phyloP scores from a whole-genome alignment of 805 yeast species.

The Pichia sporocuriosa region DNA sequence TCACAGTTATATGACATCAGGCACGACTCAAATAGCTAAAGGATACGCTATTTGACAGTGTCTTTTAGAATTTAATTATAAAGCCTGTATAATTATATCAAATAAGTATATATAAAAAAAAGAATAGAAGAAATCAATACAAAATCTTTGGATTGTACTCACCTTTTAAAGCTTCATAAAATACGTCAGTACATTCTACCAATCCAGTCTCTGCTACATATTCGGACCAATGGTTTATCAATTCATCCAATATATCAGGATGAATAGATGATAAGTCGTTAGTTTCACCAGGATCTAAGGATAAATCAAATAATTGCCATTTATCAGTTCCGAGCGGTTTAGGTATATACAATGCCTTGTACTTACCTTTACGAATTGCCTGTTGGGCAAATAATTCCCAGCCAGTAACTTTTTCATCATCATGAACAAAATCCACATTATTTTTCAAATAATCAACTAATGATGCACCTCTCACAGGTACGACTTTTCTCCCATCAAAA shows the following conservation, averaged over 20 bases:
- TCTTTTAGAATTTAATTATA: too few species aligned
- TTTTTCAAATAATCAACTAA: constrained; percentile 36
- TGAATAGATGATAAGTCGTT: constrained; percentile 34
- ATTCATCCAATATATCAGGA: constrained; percentile 34
- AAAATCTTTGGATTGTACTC: constrained; percentile 7
- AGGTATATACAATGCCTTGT: constrained; percentile 43
- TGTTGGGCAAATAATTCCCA: constrained; percentile 56
- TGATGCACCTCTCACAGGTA: constrained; percentile 39
- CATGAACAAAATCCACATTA: constrained; percentile 29
- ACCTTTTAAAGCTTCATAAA: constrained; percentile 8
- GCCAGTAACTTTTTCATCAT: constrained; percentile 40
- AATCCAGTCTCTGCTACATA: constrained; percentile 48
- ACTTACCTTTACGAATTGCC: constrained; percentile 45
- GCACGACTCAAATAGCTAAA: too few species aligned
- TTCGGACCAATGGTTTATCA: constrained; percentile 43
- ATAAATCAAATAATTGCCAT: constrained; percentile 43
- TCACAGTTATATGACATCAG: too few species aligned
- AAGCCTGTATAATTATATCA: too few species aligned
- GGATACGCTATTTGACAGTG: too few species aligned
- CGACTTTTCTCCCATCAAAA: constrained; percentile 39
- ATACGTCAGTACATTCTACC: constrained; percentile 25
- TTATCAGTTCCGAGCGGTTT: constrained; percentile 41
- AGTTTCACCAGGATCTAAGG: constrained; percentile 41
- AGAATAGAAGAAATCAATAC: constrained; percentile 2
- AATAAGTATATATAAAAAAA: too few species aligned